Evolutionary conservation across 2,329 filamentous ascomycete species (phyloP).

Genomic region (Stagonosporopsis cucurbitacearum): DNA sequence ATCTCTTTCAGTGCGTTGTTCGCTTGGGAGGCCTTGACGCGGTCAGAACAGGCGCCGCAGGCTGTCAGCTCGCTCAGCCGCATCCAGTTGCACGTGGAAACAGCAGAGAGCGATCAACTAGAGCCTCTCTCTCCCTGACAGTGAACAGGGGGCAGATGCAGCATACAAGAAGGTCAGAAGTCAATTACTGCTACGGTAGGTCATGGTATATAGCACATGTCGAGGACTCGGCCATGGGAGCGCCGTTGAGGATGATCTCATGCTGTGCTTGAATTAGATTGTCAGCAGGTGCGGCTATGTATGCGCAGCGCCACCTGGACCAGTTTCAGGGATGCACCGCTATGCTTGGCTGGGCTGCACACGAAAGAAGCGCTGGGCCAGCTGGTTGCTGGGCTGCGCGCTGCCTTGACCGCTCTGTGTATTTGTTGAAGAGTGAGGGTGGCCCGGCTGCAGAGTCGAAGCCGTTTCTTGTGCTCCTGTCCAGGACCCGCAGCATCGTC

Average conservation of each 20-base stretch:
- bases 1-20: neutral
- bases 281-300: slow-evolving; percentile 17
- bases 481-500: slow-evolving; percentile 16
- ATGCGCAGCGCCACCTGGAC: slow-evolving; percentile 14
- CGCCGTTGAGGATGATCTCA: slow-evolving; percentile 13
- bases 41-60: slow-evolving; percentile 1
- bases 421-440: slow-evolving; percentile 12
- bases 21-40: slow-evolving; percentile 15
- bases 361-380: slow-evolving; percentile 8
- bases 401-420: slow-evolving; percentile 3
- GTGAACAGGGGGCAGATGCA: neutral
- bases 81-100: neutral
- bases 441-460: slow-evolving; percentile 13
- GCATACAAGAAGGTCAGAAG: neutral
- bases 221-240: slow-evolving; percentile 4
- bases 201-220: neutral
- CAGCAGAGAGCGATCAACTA: neutral
- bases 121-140: neutral
- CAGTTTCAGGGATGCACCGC: slow-evolving; percentile 15
- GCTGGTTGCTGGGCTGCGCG: slow-evolving; percentile 15
- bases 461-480: slow-evolving; percentile 3
- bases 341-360: slow-evolving; percentile 18
- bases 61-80: slow-evolving; percentile 14
- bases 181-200: neutral
- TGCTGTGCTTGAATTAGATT: slow-evolving; percentile 19